Base-by-base conservation (phyloP, 2,329 filamentous ascomycete genomes). In the Clonostachys rosea region DNA sequence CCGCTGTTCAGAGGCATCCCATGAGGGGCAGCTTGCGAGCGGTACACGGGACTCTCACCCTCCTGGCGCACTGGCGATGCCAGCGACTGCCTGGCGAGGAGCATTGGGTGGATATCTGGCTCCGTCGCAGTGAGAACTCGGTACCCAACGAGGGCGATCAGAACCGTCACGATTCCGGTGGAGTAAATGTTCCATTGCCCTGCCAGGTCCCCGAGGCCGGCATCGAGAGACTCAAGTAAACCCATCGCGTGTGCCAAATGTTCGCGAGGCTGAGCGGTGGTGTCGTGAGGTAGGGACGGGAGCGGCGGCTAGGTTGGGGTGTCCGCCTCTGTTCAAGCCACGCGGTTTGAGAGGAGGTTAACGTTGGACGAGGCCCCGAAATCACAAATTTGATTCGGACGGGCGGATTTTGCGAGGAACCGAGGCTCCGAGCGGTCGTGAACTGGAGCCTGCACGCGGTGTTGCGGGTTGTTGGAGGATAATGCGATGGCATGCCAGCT, bases 51-150 rank as follows among this genome's bases (percentile, higher is more conserved):
- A 39, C 90, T 95, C 67, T 97, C 88, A 55, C 89, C 87, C 49
- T 87, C 81, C 56, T 92, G 84, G 56, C 94, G 81, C 46, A 97
- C 87, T 12, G 85, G 81, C 9, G 89, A 87, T 44, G 87, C 78
- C 53, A 84, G 77, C 4, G 90, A 82, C 73, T 97, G 94, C 46
- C 92, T 83, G 47, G 89, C 88, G 30, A 99, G 84, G 43, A 97
- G 79, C 66, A 96, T 84, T 34, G 94, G 92, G 66, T 97, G 94
- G 6, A 87, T 87, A 70, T 99, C 94, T 6, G 94, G 88, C 46
- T 96, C 92, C 50, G 82, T 79, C 44, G 81, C 78, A 51, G 82
- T 82, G 58, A 87, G 72, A 53, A 95, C 69, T 41, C 84, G 79
- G 66, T 89, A 91, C 48, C 84, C 76, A 48, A 92, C 67, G 58